Percentiles rank a stretch among this genome's conserved stretches.
Conservation (phyloP, 345 rosid species). For the Trapa bicornis region DNA sequence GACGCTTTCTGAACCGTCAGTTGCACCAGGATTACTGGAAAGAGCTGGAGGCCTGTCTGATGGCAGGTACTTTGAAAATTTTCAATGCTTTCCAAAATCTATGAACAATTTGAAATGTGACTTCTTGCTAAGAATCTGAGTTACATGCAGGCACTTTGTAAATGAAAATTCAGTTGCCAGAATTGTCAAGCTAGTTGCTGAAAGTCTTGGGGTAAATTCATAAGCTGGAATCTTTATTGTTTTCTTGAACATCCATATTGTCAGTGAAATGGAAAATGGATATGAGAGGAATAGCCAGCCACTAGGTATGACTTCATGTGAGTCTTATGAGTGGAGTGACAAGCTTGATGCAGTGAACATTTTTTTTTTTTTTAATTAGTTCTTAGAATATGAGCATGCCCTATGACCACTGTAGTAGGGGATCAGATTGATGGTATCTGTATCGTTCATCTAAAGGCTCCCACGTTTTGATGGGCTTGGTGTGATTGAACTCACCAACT, state of each 20-base stretch:
- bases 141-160: constrained; percentile 45
- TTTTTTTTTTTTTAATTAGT: background rate
- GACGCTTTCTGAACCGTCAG: constrained; percentile 68
- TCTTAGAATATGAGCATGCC: background rate
- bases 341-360: background rate
- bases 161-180: constrained; percentile 51
- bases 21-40: constrained; percentile 66
- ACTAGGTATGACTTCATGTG: background rate
- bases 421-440: background rate
- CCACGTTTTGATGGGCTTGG: background rate
- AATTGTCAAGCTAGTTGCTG: constrained; percentile 77
- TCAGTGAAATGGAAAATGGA: background rate
- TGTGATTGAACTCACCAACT: background rate
- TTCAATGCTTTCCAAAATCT: background rate
- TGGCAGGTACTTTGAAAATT: constrained; percentile 40
- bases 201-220: constrained; percentile 77
- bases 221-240: background rate
- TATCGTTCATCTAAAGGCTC: background rate
- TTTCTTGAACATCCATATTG: background rate
- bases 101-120: constrained; percentile 9
- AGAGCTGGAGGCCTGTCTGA: constrained; percentile 72
- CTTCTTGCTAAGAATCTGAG: constrained; percentile 3
- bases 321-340: background rate
- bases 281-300: background rate
- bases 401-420: background rate